Conservation (phyloP, 495 filamentous ascomycete species). For the Daldinia bambusicola region DNA sequence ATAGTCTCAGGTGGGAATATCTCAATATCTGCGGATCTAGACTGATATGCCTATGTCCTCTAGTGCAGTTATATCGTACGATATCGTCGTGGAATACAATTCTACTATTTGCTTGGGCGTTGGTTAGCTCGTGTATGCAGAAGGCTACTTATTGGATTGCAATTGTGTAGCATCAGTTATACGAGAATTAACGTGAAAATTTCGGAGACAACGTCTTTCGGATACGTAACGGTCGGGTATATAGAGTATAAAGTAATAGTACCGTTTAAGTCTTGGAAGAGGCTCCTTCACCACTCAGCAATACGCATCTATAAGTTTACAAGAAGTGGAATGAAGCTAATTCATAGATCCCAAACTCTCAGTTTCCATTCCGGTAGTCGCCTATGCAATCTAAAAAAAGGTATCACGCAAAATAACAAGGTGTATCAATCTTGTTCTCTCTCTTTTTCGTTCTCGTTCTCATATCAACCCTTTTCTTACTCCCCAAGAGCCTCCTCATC, state of each 20-base stretch:
- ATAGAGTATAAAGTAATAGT: neutral
- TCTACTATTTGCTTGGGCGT: no score
- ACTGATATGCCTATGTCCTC: neutral
- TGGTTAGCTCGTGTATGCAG: neutral
- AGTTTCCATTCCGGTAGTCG: conserved; percentile 24
- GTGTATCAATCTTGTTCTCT: conserved; percentile 20
- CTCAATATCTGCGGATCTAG: neutral
- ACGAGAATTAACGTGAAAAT: conserved; percentile 1
- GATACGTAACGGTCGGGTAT: neutral
- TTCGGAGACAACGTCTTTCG: neutral
- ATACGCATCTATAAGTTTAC: neutral
- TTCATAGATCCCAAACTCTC: conserved; percentile 12
- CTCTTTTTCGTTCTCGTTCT: conserved; percentile 14
- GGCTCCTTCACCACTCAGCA: neutral
- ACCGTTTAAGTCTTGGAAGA: neutral
- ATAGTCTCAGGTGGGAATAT: no score
- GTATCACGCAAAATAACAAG: conserved; percentile 26
- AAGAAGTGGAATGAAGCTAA: conserved; percentile 1
- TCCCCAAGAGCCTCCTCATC: conserved; percentile 21
- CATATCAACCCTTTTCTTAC: conserved; percentile 14
- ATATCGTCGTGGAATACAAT: neutral
- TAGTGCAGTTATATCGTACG: neutral
- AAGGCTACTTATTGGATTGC: neutral
- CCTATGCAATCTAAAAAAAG: conserved; percentile 30
- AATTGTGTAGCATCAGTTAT: neutral